phyloP scores from a whole-genome alignment of 495 filamentous ascomycete species.

The Cryomyces minteri region DNA sequence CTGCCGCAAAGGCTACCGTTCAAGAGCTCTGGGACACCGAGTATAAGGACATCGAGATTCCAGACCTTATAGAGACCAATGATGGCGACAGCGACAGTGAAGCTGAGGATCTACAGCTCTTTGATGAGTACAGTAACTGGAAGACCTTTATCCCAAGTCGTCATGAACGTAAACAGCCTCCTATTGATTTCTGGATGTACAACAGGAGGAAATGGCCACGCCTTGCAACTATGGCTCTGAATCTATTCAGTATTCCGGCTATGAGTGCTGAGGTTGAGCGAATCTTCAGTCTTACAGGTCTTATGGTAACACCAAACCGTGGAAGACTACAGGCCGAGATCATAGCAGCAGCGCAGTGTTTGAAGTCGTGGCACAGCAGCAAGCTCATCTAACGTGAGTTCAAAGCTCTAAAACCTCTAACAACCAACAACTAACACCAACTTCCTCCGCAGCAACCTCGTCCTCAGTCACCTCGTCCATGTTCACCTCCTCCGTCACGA shows the following conservation, averaged over 20 bases:
- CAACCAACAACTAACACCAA: too few species aligned
- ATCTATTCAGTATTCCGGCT: constrained; percentile 1
- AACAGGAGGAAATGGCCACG: too few species aligned
- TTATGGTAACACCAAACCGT: not conserved
- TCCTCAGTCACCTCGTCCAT: too few species aligned
- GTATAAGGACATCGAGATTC: not conserved
- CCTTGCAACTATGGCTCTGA: not conserved
- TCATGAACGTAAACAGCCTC: too few species aligned
- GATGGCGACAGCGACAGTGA: not conserved
- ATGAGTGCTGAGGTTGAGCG: constrained; percentile 3
- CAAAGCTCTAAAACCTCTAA: too few species aligned
- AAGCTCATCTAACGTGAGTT: too few species aligned
- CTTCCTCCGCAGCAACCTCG: too few species aligned
- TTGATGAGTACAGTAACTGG: not conserved
- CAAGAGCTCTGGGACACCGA: not conserved
- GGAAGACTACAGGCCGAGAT: not conserved
- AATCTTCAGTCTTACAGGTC: constrained; percentile 1
- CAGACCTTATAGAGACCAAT: not conserved
- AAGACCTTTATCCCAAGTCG: not conserved
- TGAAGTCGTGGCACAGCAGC: not conserved
- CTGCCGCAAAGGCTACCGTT: not conserved
- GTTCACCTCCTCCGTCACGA: too few species aligned
- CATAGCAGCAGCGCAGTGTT: not conserved
- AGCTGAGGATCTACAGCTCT: too few species aligned
- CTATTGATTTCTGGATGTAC: not conserved